phyloP scores from a whole-genome alignment of 805 yeast species.

The Ogataea nitratoaversa region DNA sequence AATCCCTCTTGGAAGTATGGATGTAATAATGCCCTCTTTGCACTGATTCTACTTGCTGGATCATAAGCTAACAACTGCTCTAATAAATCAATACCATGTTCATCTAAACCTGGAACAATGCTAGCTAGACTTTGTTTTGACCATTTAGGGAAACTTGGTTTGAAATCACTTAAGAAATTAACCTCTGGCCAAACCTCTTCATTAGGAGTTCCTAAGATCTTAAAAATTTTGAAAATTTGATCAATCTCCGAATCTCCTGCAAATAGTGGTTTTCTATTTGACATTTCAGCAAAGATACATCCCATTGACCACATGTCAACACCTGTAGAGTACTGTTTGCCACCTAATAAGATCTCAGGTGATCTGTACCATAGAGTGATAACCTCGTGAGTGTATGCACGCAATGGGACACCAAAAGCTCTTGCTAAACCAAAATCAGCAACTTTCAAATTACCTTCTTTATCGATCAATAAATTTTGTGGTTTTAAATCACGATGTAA shows the following conservation, averaged over 20 bases:
- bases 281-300: constrained; percentile 97
- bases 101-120: constrained; percentile 74
- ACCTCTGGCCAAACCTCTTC: constrained; percentile 96
- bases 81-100: constrained; percentile 78
- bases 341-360: constrained; percentile 93
- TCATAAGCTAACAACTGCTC: constrained; percentile 80
- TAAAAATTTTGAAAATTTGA: constrained; percentile 89
- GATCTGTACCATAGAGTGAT: constrained; percentile 98
- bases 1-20: constrained; percentile 72
- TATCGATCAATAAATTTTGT: constrained; percentile 89
- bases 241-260: constrained; percentile 98
- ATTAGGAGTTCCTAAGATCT: constrained; percentile 89
- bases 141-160: constrained; percentile 92
- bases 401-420: constrained; percentile 94
- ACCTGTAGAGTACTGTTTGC: constrained; percentile 95
- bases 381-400: constrained; percentile 97
- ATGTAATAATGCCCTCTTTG: constrained; percentile 86
- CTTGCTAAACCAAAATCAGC: constrained; percentile 96
- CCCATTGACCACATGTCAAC: constrained; percentile 99
- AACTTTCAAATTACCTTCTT: constrained; percentile 87
- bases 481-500: constrained; percentile 96
- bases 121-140: constrained; percentile 63
- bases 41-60: constrained; percentile 90
- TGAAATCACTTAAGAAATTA: constrained; percentile 83
- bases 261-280: constrained; percentile 88